Evolutionary conservation across 208 protist species (phyloP).

Genomic region (Leishmania amazonensis): DNA sequence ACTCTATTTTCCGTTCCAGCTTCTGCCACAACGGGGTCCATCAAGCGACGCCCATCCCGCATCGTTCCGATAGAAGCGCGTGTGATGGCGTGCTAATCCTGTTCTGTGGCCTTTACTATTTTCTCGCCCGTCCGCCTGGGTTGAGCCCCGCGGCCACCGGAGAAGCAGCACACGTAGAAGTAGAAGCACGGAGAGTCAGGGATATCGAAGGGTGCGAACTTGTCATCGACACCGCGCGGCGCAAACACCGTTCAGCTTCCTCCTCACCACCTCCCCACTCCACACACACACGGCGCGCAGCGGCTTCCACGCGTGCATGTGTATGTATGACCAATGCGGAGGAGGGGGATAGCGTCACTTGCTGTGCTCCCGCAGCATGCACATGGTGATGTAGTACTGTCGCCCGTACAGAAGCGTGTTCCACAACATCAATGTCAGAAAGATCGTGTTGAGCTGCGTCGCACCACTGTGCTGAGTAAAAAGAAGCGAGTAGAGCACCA

Average conservation of each 20-base stretch:
- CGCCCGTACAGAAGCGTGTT: conserved; percentile 54
- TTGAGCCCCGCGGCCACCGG: background rate
- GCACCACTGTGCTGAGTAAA: conserved; percentile 41
- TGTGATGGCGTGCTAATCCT: background rate
- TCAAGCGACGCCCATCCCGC: background rate
- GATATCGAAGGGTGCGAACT: background rate
- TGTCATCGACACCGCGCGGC: background rate
- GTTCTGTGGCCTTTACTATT: background rate
- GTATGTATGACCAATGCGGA: background rate
- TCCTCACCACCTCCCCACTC: background rate
- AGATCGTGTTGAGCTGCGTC: conserved; percentile 58
- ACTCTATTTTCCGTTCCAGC: background rate
- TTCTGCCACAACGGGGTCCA: background rate
- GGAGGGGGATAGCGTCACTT: conserved; percentile 11
- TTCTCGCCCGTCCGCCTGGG: background rate
- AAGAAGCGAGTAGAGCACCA: conserved; percentile 44
- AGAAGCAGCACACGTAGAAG: background rate
- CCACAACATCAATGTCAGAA: conserved; percentile 55
- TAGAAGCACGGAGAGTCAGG: conserved; percentile 1
- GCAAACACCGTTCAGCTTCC: background rate
- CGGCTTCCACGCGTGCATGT: background rate
- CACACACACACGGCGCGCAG: background rate
- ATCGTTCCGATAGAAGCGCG: background rate
- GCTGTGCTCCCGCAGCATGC: conserved; percentile 35
- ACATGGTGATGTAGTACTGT: conserved; percentile 60